Conservation (phyloP, 306 rosid genomes). For the Vicia villosa region DNA sequence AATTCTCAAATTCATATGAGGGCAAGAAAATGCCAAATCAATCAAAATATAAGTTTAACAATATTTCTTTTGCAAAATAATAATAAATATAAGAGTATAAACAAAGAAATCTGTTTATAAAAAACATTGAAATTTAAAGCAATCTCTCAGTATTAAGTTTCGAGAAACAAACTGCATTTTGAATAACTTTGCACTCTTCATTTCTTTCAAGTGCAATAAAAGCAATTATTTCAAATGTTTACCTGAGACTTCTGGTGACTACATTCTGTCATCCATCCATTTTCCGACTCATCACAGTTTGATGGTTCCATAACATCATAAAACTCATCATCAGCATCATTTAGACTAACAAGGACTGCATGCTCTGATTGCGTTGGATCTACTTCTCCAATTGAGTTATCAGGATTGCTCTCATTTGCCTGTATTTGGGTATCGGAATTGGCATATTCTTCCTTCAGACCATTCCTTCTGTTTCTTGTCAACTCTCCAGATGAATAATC, state of each 20-base stretch:
- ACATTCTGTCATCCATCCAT: constrained; percentile 74
- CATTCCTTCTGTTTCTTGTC: constrained; percentile 42
- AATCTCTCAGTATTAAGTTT: constrained; percentile 18
- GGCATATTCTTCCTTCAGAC: constrained; percentile 46
- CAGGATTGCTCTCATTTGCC: constrained; percentile 46
- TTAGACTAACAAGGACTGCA: constrained; percentile 53
- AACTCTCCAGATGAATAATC: constrained; percentile 60
- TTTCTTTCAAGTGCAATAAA: constrained; percentile 22
- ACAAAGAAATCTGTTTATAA: not conserved
- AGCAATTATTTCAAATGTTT: constrained; percentile 30
- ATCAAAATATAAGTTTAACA: constrained; percentile 36
- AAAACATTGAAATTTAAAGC: constrained; percentile 12
- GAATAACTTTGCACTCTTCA: constrained; percentile 10
- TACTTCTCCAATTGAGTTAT: constrained; percentile 42
- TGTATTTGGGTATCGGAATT: constrained; percentile 46
- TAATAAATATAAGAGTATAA: not conserved
- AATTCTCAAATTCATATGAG: constrained; percentile 35
- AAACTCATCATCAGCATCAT: constrained; percentile 75
- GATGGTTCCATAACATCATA: constrained; percentile 85
- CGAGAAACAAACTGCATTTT: constrained; percentile 21
- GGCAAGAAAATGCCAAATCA: constrained; percentile 31
- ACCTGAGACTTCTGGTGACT: constrained; percentile 52
- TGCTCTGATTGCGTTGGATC: constrained; percentile 57
- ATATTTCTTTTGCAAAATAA: constrained; percentile 21
- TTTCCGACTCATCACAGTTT: constrained; percentile 59